A percentile compares a stretch with the other conserved stretches of the same genome.
Evolutionary conservation across 257 asterid species (phyloP).

Genomic region (Verbena officinalis): DNA sequence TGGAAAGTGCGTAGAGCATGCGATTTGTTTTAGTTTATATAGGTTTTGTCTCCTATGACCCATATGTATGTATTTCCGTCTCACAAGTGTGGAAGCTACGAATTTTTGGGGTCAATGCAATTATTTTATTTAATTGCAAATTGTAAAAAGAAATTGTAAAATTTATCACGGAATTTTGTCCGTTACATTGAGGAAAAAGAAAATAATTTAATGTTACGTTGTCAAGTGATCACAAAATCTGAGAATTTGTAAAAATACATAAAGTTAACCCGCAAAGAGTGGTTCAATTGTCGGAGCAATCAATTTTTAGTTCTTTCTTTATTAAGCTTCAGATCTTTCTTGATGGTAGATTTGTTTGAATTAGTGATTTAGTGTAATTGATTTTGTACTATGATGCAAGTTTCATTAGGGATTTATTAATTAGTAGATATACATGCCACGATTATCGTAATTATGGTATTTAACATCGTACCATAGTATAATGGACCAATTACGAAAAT

Average conservation of each 20-base stretch:
- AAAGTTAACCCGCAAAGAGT: background rate
- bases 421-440: too few relatives aligned
- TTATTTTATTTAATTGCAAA: constrained; percentile 28
- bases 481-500: too few relatives aligned
- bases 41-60: background rate
- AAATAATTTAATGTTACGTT: background rate
- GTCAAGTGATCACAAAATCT: constrained; percentile 20
- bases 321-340: background rate
- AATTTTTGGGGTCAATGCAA: constrained; percentile 44
- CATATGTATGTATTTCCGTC: constrained; percentile 4
- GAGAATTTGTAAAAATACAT: background rate
- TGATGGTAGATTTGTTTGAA: background rate
- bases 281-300: background rate
- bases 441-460: too few relatives aligned
- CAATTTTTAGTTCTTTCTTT: background rate
- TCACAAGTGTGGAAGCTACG: constrained; percentile 37
- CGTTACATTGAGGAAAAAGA: constrained; percentile 19
- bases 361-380: background rate
- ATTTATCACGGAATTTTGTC: constrained; percentile 27
- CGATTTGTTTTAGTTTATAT: constrained; percentile 22
- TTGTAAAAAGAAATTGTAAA: constrained; percentile 4
- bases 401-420: too few relatives aligned
- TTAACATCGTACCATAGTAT: too few relatives aligned
- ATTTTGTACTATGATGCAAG: background rate
- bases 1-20: constrained; percentile 12